Evolutionary conservation across 345 rosid genomes (phyloP).

Genomic region (Viola odorata): DNA sequence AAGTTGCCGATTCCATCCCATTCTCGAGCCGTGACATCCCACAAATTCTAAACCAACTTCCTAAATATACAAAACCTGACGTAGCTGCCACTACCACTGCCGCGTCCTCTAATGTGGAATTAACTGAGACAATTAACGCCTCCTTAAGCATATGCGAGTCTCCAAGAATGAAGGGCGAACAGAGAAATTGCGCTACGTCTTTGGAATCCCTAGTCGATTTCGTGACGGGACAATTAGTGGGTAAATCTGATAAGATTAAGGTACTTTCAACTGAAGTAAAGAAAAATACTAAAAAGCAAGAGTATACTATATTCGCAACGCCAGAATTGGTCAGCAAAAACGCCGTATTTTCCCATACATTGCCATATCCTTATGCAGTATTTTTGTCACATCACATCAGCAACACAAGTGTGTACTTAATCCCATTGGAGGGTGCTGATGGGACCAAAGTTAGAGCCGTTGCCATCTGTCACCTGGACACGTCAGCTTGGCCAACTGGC

Average conservation of each 20-base stretch:
- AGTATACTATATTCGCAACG: not conserved
- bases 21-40: not conserved
- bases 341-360: not conserved
- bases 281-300: not conserved
- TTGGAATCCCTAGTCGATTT: not conserved
- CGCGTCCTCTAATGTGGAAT: not conserved
- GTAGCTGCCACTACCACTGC: not conserved
- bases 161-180: not conserved
- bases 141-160: not conserved
- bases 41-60: not conserved
- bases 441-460: not conserved
- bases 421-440: not conserved
- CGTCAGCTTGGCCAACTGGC: not conserved
- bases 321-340: not conserved
- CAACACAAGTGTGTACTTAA: not conserved
- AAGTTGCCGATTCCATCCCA: not conserved
- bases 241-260: not conserved
- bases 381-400: not conserved
- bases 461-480: not conserved
- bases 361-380: conserved; percentile 8
- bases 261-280: not conserved
- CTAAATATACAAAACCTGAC: not conserved
- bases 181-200: not conserved
- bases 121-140: too few species aligned
- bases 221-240: not conserved